Evolutionary conservation across 352 stramenopile species (phyloP).

Genomic region (Halophytophthora polymorphica): DNA sequence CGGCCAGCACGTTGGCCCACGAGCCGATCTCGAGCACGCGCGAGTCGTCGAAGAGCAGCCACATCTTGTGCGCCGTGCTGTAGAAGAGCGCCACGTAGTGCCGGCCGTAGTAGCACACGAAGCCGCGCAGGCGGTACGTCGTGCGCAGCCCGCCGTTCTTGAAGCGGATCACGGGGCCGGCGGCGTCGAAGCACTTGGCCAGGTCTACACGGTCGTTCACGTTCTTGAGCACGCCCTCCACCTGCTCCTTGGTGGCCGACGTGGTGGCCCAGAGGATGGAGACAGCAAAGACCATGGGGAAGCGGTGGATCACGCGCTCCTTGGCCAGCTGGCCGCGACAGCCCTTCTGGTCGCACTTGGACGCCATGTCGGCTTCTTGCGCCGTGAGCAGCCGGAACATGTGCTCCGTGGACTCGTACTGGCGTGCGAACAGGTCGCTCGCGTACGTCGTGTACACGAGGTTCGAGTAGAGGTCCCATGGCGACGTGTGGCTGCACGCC

Average conservation of each 20-base stretch:
- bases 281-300: conserved; percentile 85
- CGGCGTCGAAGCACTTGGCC: conserved; percentile 68
- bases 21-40: conserved; percentile 72
- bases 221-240: conserved; percentile 61
- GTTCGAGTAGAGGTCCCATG: conserved; percentile 82
- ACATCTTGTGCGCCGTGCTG: conserved; percentile 83
- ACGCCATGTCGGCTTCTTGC: conserved; percentile 52
- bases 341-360: conserved; percentile 48
- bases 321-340: conserved; percentile 67
- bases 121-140: conserved; percentile 73
- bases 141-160: conserved; percentile 68
- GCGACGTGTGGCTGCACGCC: conserved; percentile 53
- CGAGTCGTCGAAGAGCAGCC: conserved; percentile 84
- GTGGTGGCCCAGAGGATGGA: conserved; percentile 81
- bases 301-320: conserved; percentile 78
- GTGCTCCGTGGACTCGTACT: conserved; percentile 69
- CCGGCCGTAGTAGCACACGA: conserved; percentile 84
- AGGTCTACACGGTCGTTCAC: conserved; percentile 69
- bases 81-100: conserved; percentile 86
- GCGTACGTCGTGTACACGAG: conserved; percentile 83
- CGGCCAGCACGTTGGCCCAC: conserved; percentile 69
- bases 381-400: conserved; percentile 62
- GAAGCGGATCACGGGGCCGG: conserved; percentile 64
- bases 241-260: conserved; percentile 69
- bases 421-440: conserved; percentile 56